Evolutionary conservation across 2,329 filamentous ascomycete genomes (phyloP).

Genomic region (Rugonectria rugulosa): DNA sequence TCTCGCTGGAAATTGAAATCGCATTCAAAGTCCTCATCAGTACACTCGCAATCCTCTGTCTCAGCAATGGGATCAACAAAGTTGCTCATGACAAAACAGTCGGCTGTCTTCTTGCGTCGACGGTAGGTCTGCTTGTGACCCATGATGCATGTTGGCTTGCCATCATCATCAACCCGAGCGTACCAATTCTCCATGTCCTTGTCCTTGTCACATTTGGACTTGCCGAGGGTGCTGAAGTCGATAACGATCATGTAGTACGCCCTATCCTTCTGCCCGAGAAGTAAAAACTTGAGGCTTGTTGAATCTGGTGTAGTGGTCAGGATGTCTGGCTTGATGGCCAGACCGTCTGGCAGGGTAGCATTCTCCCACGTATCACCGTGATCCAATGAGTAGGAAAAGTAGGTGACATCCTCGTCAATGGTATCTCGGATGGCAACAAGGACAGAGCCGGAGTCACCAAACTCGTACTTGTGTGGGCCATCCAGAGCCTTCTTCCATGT

Average conservation of each 20-base stretch:
- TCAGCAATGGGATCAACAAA: conserved; percentile 80
- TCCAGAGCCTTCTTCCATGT: conserved; percentile 80
- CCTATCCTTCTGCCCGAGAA: conserved; percentile 69
- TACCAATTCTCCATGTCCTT: conserved; percentile 89
- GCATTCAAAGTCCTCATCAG: conserved; percentile 89
- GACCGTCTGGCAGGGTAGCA: conserved; percentile 69
- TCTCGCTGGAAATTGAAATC: conserved; percentile 86
- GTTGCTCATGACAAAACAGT: conserved; percentile 87
- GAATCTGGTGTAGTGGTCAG: conserved; percentile 93
- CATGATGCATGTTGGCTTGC: conserved; percentile 90
- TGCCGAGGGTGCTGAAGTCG: conserved; percentile 83
- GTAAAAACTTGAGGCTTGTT: conserved; percentile 88
- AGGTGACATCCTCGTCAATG: conserved; percentile 63
- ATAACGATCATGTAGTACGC: conserved; percentile 75
- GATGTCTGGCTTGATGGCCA: conserved; percentile 74
- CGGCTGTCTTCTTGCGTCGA: conserved; percentile 83
- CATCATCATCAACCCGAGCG: conserved; percentile 81
- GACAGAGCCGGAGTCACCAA: conserved; percentile 91
- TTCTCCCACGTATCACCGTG: conserved; percentile 86
- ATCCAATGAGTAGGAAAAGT: conserved; percentile 81
- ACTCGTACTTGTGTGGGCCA: conserved; percentile 93
- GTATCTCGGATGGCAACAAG: conserved; percentile 84
- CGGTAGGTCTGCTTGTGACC: conserved; percentile 89
- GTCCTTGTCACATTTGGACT: conserved; percentile 74
- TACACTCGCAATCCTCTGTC: conserved; percentile 81